Percentiles rank a stretch among this genome's conserved stretches.
These are phyloP conservation scores for Aegilops bicornis DNA, from an alignment of 176 grass and related monocot species.

Conservation along the genomic window DNA sequence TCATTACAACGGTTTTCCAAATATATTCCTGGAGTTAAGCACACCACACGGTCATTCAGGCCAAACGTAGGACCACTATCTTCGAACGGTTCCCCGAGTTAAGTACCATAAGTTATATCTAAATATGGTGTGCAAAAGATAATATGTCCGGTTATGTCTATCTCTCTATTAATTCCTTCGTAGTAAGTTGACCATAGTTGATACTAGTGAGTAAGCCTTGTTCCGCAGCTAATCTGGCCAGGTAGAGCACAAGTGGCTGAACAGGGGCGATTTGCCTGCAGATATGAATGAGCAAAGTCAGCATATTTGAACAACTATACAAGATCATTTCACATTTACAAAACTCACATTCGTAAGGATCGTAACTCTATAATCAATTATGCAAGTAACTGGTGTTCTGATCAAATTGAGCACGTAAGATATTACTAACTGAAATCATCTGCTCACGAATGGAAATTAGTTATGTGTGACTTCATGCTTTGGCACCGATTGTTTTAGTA, in stretches of 20 bases:
- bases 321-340: neutral
- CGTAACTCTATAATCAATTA: too few species aligned
- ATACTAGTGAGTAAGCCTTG: neutral
- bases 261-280: constrained; percentile 18
- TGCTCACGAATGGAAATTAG: neutral
- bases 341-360: neutral
- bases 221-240: neutral
- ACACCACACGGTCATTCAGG: neutral
- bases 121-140: neutral
- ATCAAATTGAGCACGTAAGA: neutral
- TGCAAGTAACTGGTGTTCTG: neutral
- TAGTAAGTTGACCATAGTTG: neutral
- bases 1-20: neutral
- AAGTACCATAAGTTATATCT: neutral
- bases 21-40: neutral
- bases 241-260: neutral
- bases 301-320: neutral
- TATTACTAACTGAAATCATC: neutral
- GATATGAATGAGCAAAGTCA: constrained; percentile 15
- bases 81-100: constrained; percentile 5
- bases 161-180: constrained; percentile 5
- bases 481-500: neutral
- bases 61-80: neutral
- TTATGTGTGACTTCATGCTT: neutral
- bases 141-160: neutral